Evolutionary conservation across 768 basidiomycete genomes (phyloP).

Genomic region (Tulasnella sp.): DNA sequence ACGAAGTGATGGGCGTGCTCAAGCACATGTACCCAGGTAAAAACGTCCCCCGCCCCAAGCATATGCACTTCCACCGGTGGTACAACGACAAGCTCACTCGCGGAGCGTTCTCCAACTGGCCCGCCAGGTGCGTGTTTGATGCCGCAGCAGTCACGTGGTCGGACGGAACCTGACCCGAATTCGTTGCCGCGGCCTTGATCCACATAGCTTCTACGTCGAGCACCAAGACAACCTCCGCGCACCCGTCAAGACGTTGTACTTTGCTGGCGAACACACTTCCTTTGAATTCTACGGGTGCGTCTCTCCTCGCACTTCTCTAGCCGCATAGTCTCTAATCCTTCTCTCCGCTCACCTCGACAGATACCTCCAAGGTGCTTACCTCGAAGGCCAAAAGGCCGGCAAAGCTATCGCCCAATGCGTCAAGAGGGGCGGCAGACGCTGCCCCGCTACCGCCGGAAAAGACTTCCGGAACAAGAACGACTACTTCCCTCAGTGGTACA

Average conservation of each 20-base stretch:
- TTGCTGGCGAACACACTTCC: conserved; percentile 28
- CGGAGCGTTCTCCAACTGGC: conserved; percentile 69
- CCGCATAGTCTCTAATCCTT: background rate
- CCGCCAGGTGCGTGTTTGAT: conserved; percentile 48
- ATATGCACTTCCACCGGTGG: conserved; percentile 59
- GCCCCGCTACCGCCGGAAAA: background rate
- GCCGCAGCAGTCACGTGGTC: too few species aligned
- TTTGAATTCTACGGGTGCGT: conserved; percentile 21
- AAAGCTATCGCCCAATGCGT: background rate
- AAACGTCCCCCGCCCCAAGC: conserved; percentile 53
- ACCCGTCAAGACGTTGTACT: conserved; percentile 12
- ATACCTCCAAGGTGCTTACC: conserved; percentile 28
- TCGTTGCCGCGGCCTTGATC: too few species aligned
- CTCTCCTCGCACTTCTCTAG: background rate
- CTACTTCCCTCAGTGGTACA: conserved; percentile 5
- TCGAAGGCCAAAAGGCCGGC: conserved; percentile 18
- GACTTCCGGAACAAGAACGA: background rate
- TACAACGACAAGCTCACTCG: conserved; percentile 50
- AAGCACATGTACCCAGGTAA: conserved; percentile 55
- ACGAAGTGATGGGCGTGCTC: conserved; percentile 56
- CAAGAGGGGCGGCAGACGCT: background rate
- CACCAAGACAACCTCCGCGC: conserved; percentile 27
- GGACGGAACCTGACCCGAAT: too few species aligned
- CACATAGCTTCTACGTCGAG: conserved; percentile 23
- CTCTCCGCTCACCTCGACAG: background rate